phyloP scores from a whole-genome alignment of 2,329 filamentous ascomycete species.

The Thelonectria discophora region DNA sequence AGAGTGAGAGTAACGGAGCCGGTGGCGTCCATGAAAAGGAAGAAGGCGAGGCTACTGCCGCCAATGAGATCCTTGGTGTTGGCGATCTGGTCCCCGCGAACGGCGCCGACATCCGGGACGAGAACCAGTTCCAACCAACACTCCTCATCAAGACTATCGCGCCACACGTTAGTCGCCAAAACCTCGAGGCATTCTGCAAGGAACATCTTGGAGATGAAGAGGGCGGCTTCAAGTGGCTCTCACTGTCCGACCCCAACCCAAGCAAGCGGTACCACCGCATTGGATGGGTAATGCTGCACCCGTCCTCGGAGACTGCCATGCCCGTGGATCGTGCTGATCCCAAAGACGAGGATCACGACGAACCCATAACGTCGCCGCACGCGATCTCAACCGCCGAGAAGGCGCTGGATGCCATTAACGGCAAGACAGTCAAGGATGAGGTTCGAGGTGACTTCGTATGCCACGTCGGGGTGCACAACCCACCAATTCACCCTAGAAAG shows the following conservation, averaged over 20 bases:
- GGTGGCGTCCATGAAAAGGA: conserved; percentile 91
- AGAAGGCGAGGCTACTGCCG: conserved; percentile 90
- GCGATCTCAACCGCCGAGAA: conserved; percentile 76
- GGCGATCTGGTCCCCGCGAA: conserved; percentile 86
- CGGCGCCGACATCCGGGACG: conserved; percentile 88
- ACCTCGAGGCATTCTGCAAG: conserved; percentile 93
- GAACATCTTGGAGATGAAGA: conserved; percentile 91
- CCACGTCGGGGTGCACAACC: conserved; percentile 95
- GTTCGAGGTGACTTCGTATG: conserved; percentile 95
- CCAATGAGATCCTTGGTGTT: conserved; percentile 91
- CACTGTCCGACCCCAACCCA: conserved; percentile 94
- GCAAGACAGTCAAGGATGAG: conserved; percentile 96
- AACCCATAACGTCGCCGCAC: conserved; percentile 63
- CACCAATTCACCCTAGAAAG: conserved; percentile 84
- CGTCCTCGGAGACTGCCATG: conserved; percentile 72
- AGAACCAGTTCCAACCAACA: conserved; percentile 87
- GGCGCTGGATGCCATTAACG: conserved; percentile 92
- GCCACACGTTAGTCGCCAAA: conserved; percentile 91
- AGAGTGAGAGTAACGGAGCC: conserved; percentile 87
- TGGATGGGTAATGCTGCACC: conserved; percentile 97
- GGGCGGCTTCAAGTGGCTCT: conserved; percentile 95
- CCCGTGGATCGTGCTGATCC: conserved; percentile 77
- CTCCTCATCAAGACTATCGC: conserved; percentile 98
- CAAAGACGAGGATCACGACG: conserved; percentile 72
- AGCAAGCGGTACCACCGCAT: conserved; percentile 97